phyloP scores from a whole-genome alignment of 2,329 filamentous ascomycete genomes.

The Aspergillus novoparasiticus region DNA sequence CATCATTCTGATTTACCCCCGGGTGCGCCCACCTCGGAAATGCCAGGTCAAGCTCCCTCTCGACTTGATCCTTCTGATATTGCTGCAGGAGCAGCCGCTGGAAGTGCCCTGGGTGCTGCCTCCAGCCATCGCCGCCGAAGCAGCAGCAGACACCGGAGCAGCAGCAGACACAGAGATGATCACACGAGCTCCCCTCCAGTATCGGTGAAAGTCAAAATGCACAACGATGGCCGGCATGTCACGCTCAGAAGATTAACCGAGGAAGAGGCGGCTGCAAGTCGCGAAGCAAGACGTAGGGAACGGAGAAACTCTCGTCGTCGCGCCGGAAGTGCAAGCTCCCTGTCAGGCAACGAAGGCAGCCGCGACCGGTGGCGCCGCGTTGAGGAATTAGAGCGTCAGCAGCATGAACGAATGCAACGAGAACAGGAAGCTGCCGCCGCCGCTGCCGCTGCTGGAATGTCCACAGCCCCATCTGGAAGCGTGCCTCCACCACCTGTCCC shows the following conservation, averaged over 20 bases:
- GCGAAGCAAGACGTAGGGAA: constrained; percentile 55
- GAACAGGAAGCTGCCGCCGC: constrained; percentile 38
- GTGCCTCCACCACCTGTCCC: constrained; percentile 27
- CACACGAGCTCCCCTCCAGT: constrained; percentile 60
- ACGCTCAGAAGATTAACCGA: constrained; percentile 64
- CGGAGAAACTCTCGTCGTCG: constrained; percentile 44
- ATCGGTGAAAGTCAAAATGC: constrained; percentile 67
- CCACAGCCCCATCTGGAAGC: constrained; percentile 28
- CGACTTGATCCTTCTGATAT: constrained; percentile 29
- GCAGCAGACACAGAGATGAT: constrained; percentile 39
- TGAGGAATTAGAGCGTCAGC: constrained; percentile 51
- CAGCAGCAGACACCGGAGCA: constrained; percentile 27
- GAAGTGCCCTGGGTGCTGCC: constrained; percentile 34
- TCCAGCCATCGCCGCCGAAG: constrained; percentile 35
- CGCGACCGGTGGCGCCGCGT: constrained; percentile 52
- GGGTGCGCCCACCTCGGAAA: constrained; percentile 42
- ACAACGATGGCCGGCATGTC: constrained; percentile 64
- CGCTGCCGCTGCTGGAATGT: constrained; percentile 26
- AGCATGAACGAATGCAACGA: constrained; percentile 47
- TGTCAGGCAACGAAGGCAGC: constrained; percentile 44
- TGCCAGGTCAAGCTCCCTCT: constrained; percentile 23
- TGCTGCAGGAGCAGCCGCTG: constrained; percentile 35
- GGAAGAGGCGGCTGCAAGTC: constrained; percentile 63
- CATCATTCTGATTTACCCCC: constrained; percentile 41
- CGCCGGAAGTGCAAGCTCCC: constrained; percentile 43